These are phyloP conservation scores for Tetrastigma voinierianum DNA, from an alignment of 164 flowering plant species.

Conservation along the genomic window DNA sequence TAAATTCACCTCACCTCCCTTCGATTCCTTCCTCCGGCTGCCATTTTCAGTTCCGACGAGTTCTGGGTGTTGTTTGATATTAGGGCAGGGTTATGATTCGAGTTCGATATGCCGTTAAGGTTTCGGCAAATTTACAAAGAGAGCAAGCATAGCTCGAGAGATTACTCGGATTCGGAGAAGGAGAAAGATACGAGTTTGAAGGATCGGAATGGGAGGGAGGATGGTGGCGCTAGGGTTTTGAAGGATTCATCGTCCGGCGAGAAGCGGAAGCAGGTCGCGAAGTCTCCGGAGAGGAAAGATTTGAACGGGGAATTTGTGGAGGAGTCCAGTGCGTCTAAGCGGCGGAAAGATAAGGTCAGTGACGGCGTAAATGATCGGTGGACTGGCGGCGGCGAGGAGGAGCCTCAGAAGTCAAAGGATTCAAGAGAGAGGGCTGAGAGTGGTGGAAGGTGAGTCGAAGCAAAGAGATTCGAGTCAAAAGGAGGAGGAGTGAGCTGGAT, in stretches of 20 bases:
- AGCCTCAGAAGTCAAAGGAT: constrained; percentile 15
- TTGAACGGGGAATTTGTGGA: constrained; percentile 28
- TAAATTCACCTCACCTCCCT: constrained; percentile 3
- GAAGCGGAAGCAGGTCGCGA: constrained; percentile 31
- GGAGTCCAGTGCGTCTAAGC: constrained; percentile 26
- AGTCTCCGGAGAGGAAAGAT: constrained; percentile 22
- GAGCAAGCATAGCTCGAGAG: constrained; percentile 36
- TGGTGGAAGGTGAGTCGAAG: constrained; percentile 22
- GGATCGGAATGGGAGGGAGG: constrained; percentile 26
- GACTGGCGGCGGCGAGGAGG: constrained; percentile 36
- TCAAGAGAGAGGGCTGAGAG: constrained; percentile 30
- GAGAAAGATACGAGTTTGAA: constrained; percentile 31
- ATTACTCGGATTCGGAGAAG: constrained; percentile 38
- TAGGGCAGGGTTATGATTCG: neutral
- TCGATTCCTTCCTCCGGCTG: constrained; percentile 14
- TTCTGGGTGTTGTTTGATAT: neutral
- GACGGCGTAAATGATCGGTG: constrained; percentile 31
- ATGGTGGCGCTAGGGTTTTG: constrained; percentile 22
- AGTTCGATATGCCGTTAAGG: constrained; percentile 32
- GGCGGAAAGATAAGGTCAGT: constrained; percentile 21
- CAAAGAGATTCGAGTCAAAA: constrained; percentile 24
- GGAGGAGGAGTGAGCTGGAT: constrained; percentile 21
- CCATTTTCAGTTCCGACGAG: neutral
- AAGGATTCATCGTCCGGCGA: constrained; percentile 29
- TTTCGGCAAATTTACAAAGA: constrained; percentile 28